phyloP scores from a whole-genome alignment of 2,329 filamentous ascomycete species.

The Orbilia quercus region DNA sequence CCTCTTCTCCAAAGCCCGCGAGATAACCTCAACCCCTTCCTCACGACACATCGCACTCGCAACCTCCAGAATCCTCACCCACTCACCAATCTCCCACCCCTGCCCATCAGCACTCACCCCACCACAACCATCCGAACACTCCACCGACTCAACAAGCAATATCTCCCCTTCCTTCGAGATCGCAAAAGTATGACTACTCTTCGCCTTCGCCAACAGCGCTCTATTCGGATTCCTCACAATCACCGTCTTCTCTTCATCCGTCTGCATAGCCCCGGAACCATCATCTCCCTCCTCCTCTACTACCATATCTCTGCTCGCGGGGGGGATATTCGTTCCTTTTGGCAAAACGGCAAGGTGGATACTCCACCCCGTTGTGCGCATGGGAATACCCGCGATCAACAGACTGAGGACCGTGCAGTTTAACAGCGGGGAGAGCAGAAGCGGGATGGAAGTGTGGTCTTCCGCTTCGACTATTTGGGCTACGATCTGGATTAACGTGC shows the following conservation, averaged over 20 bases:
- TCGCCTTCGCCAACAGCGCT: constrained; percentile 39
- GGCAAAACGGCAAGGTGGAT: constrained; percentile 71
- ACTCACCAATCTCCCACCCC: constrained; percentile 77
- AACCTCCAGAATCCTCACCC: constrained; percentile 75
- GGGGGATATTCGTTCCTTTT: constrained; percentile 17
- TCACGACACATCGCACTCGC: constrained; percentile 75
- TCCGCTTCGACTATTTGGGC: constrained; percentile 80
- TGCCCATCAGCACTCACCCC: constrained; percentile 58
- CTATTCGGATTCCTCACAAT: constrained; percentile 45
- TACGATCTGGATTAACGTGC: constrained; percentile 81
- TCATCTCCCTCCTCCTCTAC: constrained; percentile 4
- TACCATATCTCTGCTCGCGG: constrained; percentile 23
- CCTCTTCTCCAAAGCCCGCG: constrained; percentile 19
- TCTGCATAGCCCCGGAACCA: constrained; percentile 24
- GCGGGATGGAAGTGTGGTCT: constrained; percentile 73
- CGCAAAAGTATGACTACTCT: constrained; percentile 52
- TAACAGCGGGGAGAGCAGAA: constrained; percentile 80
- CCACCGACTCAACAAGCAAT: constrained; percentile 58
- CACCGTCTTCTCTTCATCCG: constrained; percentile 7
- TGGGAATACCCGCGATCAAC: constrained; percentile 82
- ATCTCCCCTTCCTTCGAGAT: constrained; percentile 58
- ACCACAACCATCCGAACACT: constrained; percentile 36
- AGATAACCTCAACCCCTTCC: constrained; percentile 57
- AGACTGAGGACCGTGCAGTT: constrained; percentile 83
- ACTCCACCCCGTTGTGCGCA: constrained; percentile 77